Evolutionary conservation across 768 basidiomycete genomes (phyloP), one percentile per base, ranked within the genome.

Genomic region (Mrakia gelida): DNA sequence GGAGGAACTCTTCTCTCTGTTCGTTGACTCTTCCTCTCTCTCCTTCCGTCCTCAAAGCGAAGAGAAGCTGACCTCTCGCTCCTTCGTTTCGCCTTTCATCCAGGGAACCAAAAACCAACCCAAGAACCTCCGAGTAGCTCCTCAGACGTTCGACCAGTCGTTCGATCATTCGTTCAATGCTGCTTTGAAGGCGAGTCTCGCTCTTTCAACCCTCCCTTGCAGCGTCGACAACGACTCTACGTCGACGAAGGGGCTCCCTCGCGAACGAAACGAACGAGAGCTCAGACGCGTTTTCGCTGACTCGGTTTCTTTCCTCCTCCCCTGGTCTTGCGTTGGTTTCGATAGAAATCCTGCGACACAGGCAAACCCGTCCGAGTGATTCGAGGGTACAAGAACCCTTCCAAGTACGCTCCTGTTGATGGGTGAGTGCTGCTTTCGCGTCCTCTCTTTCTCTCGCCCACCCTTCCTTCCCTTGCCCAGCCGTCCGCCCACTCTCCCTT

Each of bases 41-140:
- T 13, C 45, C 9, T 49, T 13, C 15, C 45, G 41, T 43, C 41
- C 11, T 84, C 86, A 96, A 59, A 93, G 2, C 45, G n/a, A n/a
- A 9, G 45, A 49, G 45, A 16, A 49, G 15, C 45, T 49, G 45
- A 49, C 45, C 45, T 43, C 45, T n/a, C n/a, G n/a, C 2, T 49
- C 45, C 15, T 16, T 49, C 45, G 45, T 49, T 49, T 49, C 15
- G 8, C 45, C 9, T 49, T 49, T 13, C 9, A 9, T 49, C 45
- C 88, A 83, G 95, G 59, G 95, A 16, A 96, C 95, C 0, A 91
- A 91, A 83, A 83, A 86, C 4, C 88, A 88, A 2, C 94, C 92
- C 0, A 95, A 95, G 84, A 96, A 96, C 85, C 89, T 96, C 65
- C 91, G 95, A 21, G 95, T 94, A 0, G 95, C 92, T 13, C 91